These are phyloP conservation scores for Lolium rigidum DNA, from an alignment of 176 grass and related monocot genomes.

Conservation along the genomic window DNA sequence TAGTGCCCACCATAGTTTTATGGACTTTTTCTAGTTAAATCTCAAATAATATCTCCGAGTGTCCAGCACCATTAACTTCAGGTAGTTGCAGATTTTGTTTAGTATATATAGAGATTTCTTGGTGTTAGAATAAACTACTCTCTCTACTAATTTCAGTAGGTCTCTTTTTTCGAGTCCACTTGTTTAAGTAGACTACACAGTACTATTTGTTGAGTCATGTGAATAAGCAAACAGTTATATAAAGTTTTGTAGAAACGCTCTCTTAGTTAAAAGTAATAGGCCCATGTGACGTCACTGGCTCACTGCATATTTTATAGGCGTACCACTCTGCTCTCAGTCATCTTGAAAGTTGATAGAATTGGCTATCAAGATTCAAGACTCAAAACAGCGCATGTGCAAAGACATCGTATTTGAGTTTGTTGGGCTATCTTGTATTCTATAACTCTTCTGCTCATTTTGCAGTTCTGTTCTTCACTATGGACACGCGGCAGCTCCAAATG, in stretches of 20 bases:
- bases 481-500: conserved; percentile 93
- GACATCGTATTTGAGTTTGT: conserved; percentile 32
- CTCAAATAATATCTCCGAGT: background rate
- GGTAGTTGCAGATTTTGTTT: background rate
- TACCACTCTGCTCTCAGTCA: background rate
- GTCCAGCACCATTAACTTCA: conserved; percentile 20
- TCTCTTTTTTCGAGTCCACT: background rate
- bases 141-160: background rate
- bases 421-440: conserved; percentile 31
- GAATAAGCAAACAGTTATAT: background rate
- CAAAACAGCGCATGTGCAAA: conserved; percentile 1
- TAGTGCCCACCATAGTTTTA: background rate
- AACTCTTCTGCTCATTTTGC: conserved; percentile 51
- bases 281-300: background rate
- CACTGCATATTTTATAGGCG: background rate
- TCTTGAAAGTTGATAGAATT: background rate
- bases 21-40: conserved; percentile 2
- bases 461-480: conserved; percentile 99
- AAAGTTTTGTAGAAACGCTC: background rate
- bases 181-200: background rate
- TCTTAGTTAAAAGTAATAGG: conserved; percentile 11
- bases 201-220: conserved; percentile 24
- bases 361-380: conserved; percentile 34
- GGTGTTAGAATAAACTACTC: background rate
- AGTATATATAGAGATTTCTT: background rate